Evolutionary conservation across 345 rosid genomes (phyloP).

Genomic region (Nephelium lappaceum): DNA sequence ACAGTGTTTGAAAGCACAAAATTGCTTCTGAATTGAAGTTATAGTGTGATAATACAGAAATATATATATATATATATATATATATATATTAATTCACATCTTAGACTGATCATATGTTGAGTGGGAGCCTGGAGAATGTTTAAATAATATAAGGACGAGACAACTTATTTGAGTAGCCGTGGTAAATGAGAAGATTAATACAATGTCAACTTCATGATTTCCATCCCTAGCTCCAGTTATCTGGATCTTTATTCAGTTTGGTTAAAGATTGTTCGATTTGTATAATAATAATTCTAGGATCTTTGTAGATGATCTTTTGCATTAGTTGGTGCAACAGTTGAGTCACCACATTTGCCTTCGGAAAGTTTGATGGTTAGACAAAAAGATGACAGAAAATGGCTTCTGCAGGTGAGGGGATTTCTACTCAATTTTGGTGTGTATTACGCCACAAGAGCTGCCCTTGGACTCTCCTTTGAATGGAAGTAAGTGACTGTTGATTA

Average conservation of each 20-base stretch:
- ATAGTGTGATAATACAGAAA: constrained; percentile 15
- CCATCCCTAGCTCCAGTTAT: neutral
- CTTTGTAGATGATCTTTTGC: neutral
- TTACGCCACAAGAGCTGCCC: constrained; percentile 90
- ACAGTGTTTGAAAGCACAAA: neutral
- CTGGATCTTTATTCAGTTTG: neutral
- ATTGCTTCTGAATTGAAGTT: constrained; percentile 15
- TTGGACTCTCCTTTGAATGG: constrained; percentile 91
- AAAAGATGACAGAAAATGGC: constrained; percentile 14
- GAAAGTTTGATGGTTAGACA: constrained; percentile 1
- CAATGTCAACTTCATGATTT: neutral
- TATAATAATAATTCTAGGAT: neutral
- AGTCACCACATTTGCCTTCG: constrained; percentile 8
- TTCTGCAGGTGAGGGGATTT: constrained; percentile 84
- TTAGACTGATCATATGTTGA: neutral
- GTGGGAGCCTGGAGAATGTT: constrained; percentile 7
- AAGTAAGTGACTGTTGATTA: constrained; percentile 47
- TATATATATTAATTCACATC: neutral
- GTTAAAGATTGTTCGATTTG: neutral
- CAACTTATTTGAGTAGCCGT: neutral
- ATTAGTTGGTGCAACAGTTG: constrained; percentile 3
- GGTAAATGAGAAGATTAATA: neutral
- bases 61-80: neutral
- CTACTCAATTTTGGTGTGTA: constrained; percentile 96
- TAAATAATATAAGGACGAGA: neutral